Percentiles rank a stretch among this genome's conserved stretches.
Conservation (phyloP, 768 basidiomycete species). For the Russula ochroleuca region DNA sequence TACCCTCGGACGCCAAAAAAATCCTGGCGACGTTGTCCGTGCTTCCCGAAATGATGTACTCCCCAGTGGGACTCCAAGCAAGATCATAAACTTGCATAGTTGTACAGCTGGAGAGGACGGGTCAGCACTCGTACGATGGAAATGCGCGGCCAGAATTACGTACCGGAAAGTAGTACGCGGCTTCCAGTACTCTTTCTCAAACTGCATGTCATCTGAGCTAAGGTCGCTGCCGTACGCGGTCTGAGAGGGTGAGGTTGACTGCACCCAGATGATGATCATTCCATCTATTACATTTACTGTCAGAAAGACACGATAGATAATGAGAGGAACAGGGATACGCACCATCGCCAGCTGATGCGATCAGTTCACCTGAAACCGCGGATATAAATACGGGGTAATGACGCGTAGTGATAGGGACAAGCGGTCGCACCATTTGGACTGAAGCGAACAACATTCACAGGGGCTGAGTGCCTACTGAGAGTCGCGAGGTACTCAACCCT, state of each 20-base stretch:
- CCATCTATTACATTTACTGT: slow-evolving; percentile 57
- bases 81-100: slow-evolving; percentile 97
- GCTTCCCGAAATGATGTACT: slow-evolving; percentile 92
- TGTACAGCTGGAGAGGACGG: slow-evolving; percentile 56
- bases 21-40: slow-evolving; percentile 94
- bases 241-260: slow-evolving; percentile 64
- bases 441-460: slow-evolving; percentile 95
- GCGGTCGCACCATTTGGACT: slow-evolving; percentile 77
- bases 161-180: slow-evolving; percentile 80
- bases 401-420: slow-evolving; percentile 8
- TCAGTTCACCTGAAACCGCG: slow-evolving; percentile 60
- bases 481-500: slow-evolving; percentile 96
- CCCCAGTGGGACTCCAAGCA: slow-evolving; percentile 94
- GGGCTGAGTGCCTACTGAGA: slow-evolving; percentile 84
- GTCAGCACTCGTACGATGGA: neutral
- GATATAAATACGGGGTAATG: slow-evolving; percentile 9
- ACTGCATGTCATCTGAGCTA: slow-evolving; percentile 69
- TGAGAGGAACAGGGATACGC: slow-evolving; percentile 32
- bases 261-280: slow-evolving; percentile 95
- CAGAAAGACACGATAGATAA: slow-evolving; percentile 14
- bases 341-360: slow-evolving; percentile 99
- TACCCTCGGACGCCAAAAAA: slow-evolving; percentile 60
- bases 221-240: slow-evolving; percentile 81
- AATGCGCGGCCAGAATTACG: slow-evolving; percentile 28
- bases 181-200: slow-evolving; percentile 96